These are phyloP conservation scores for Ramaria sp. DNA, from an alignment of 768 basidiomycete species.

Conservation along the genomic window DNA sequence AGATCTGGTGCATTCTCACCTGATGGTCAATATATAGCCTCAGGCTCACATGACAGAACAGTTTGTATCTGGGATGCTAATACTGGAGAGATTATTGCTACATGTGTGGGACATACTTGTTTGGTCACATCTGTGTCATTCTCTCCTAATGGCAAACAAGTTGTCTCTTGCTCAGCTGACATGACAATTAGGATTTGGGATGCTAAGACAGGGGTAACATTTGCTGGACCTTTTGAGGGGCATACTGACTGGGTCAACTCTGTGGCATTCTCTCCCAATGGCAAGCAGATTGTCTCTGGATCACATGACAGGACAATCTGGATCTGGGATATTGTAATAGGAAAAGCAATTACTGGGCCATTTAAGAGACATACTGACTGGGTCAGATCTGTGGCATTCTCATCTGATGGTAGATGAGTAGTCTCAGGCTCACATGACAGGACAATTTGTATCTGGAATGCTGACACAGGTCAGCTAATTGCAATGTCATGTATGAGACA, in stretches of 20 bases:
- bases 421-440: constrained; percentile 7
- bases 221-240: not conserved
- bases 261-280: constrained; percentile 6
- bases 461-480: not conserved
- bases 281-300: too few relatives aligned
- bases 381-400: too few relatives aligned
- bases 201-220: not conserved
- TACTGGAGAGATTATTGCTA: not conserved
- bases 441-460: constrained; percentile 9
- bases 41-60: not conserved
- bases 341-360: too few relatives aligned
- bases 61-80: constrained; percentile 7
- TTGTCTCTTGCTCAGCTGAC: constrained; percentile 7
- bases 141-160: constrained; percentile 2
- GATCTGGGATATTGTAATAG: too few relatives aligned
- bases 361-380: too few relatives aligned
- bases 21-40: not conserved
- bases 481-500: not conserved
- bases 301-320: too few relatives aligned
- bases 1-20: not conserved
- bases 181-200: constrained; percentile 6
- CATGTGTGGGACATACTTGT: not conserved
- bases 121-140: constrained; percentile 3
- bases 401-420: constrained; percentile 3
- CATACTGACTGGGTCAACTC: constrained; percentile 4